Base-by-base conservation (phyloP, 345 rosid species). In the Lepidium africanum region DNA sequence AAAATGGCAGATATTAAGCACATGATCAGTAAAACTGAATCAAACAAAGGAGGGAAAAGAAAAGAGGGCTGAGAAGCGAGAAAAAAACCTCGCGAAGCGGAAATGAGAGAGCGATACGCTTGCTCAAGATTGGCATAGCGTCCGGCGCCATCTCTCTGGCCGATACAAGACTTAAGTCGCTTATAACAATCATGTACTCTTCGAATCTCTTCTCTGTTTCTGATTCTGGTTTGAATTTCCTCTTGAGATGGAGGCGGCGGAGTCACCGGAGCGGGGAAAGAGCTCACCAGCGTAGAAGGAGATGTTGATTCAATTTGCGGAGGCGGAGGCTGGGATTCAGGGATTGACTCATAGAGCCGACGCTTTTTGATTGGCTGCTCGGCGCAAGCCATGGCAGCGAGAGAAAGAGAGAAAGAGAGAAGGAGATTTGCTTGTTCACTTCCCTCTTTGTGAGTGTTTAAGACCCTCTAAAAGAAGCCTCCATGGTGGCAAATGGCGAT, bases 291-390 rank as follows among this genome's bases (percentile, higher is more conserved):
- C 17, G 57, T 66, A 7, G 69, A 50, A 49, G 77, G 69, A 67
- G 70, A 65, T 55, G 61, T 60, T 14, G 77, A 65, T 12, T 80
- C 72, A 47, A 39, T 60, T 12, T 36, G 63, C 10, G 78, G 68
- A 41, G 72, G 78, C 10, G 49, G 73, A 27, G 73, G 68, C 5
- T 59, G 77, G 32, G 75, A 80, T 35, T 71, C 70, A 23, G 70
- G 49, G 73, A 61, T 50, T 61, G 80, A 53, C 53, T 88, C 92
- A 77, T 79, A 87, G 16, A 93, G 80, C 79, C 77, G 87, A 60
- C 98, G 82, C 82, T 93, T 93, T 84, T 93, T 93, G 17, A 90
- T 85, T 2, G 98, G 98, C 81, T 93, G 97, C 81, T 88, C 94
- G 25, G 89, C 79, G 62, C 88, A 73, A 59, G 84, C 80, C 91